Evolutionary conservation across 2,329 filamentous ascomycete species (phyloP).

Genomic region (Metarhizium rileyi): DNA sequence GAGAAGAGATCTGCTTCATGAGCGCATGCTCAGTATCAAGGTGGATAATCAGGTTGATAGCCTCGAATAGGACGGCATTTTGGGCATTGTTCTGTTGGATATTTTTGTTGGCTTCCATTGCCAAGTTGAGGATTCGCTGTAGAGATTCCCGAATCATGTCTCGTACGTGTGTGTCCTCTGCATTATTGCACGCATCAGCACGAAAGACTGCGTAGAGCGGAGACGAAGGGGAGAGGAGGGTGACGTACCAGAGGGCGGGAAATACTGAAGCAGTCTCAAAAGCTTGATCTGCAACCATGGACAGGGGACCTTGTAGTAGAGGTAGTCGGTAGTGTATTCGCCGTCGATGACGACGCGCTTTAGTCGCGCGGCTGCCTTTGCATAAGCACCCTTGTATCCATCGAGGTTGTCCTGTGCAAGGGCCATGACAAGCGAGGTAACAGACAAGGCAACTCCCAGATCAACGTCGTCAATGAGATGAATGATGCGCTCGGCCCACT

Average conservation of each 20-base stretch:
- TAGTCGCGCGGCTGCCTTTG: constrained; percentile 81
- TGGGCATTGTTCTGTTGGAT: constrained; percentile 99
- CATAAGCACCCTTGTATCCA: constrained; percentile 86
- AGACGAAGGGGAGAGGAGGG: background rate
- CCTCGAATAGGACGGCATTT: constrained; percentile 95
- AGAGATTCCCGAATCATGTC: constrained; percentile 87
- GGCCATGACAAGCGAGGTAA: constrained; percentile 91
- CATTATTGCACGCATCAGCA: background rate
- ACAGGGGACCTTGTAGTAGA: constrained; percentile 99
- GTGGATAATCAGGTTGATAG: constrained; percentile 97
- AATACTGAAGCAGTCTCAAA: constrained; percentile 85
- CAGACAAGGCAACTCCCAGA: constrained; percentile 86
- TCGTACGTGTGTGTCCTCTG: constrained; percentile 85
- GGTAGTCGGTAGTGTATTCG: constrained; percentile 82
- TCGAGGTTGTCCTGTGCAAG: constrained; percentile 91
- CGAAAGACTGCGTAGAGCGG: background rate
- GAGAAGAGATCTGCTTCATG: constrained; percentile 90
- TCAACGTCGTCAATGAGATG: constrained; percentile 97
- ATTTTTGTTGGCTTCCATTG: constrained; percentile 92
- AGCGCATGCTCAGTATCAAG: constrained; percentile 88
- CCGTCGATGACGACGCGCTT: constrained; percentile 87
- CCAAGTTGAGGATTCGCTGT: constrained; percentile 81
- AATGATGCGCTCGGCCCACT: constrained; percentile 97
- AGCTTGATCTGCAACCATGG: constrained; percentile 98
- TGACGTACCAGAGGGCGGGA: constrained; percentile 72